phyloP scores from a whole-genome alignment of 179 eudicot genomes.

The Heliamphora pulchella region DNA sequence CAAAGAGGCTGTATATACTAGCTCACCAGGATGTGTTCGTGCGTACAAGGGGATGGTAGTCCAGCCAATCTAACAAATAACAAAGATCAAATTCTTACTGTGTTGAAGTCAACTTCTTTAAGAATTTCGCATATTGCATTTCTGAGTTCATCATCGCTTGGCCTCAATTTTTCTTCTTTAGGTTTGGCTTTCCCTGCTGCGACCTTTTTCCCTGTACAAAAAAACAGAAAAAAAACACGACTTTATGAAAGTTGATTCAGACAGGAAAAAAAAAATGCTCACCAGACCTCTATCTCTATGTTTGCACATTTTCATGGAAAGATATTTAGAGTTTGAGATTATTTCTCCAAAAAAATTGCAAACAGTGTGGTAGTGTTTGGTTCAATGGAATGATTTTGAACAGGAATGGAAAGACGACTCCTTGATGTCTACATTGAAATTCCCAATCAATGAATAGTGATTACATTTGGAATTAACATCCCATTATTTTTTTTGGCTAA shows the following conservation, averaged over 20 bases:
- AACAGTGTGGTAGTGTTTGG: too few species aligned
- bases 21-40: neutral
- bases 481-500: too few species aligned
- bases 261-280: neutral
- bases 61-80: neutral
- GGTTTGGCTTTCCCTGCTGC: slow-evolving; percentile 58
- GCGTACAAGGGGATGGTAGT: neutral
- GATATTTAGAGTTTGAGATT: neutral
- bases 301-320: neutral
- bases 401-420: too few species aligned
- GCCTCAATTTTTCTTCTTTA: slow-evolving; percentile 51
- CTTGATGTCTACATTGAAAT: too few species aligned
- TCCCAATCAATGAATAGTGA: too few species aligned
- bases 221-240: neutral
- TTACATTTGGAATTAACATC: too few species aligned
- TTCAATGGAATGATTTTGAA: too few species aligned
- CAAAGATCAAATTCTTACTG: slow-evolving; percentile 41
- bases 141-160: slow-evolving; percentile 69
- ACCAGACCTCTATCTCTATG: neutral
- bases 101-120: slow-evolving; percentile 83
- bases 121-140: slow-evolving; percentile 69
- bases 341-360: neutral
- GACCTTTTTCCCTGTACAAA: slow-evolving; percentile 50
- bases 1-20: neutral
- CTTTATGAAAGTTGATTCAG: slow-evolving; percentile 5